Conservation (phyloP, 2,329 filamentous ascomycete genomes). For the Pezicula neosporulosa region DNA sequence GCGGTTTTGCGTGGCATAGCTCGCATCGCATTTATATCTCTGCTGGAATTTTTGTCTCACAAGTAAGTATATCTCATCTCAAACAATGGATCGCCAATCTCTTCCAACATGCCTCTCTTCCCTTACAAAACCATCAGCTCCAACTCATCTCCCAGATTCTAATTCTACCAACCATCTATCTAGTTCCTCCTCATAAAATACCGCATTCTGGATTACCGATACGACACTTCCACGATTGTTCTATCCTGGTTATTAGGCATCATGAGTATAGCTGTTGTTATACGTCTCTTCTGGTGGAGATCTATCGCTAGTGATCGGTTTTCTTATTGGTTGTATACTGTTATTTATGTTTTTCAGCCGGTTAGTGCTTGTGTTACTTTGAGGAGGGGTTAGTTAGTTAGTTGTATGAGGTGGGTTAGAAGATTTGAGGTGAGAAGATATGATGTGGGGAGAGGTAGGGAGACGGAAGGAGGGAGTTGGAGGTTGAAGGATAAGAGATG, state of each 20-base stretch:
- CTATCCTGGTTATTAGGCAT: not conserved
- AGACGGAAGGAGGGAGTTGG: too few species aligned
- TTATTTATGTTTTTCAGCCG: not conserved
- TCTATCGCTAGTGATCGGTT: not conserved
- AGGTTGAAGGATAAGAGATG: too few species aligned
- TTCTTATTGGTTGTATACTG: not conserved
- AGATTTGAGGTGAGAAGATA: too few species aligned
- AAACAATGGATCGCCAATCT: not conserved
- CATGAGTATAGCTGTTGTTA: not conserved
- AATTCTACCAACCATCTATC: not conserved
- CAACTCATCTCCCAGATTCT: too few species aligned
- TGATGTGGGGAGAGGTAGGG: too few species aligned
- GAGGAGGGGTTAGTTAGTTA: not conserved
- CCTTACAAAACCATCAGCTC: too few species aligned
- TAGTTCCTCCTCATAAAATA: not conserved
- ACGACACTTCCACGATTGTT: not conserved
- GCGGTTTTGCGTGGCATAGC: not conserved
- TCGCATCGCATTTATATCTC: not conserved
- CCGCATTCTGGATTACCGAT: not conserved
- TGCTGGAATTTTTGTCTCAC: not conserved
- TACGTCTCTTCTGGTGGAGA: not conserved
- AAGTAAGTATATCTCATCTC: not conserved
- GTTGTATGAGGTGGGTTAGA: too few species aligned
- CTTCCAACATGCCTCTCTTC: too few species aligned
- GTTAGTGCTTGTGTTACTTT: not conserved